Evolutionary conservation across 1,284 basidiomycete genomes (phyloP).

Genomic region (Cutaneotrichosporon sp.): DNA sequence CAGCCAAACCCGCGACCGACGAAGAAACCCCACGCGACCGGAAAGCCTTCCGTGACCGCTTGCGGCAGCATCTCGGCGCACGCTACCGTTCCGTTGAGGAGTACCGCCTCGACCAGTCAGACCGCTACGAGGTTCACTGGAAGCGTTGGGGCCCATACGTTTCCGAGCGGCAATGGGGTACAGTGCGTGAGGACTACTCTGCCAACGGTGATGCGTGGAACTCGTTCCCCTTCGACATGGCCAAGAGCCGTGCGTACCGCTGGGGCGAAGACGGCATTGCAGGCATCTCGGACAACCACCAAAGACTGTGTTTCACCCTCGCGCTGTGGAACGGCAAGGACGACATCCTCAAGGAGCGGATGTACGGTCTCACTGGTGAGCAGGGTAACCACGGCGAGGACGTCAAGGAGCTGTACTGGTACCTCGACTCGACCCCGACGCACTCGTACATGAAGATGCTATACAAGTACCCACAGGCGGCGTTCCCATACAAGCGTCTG

Average conservation of each 20-base stretch:
- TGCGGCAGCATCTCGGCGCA: conserved; percentile 37
- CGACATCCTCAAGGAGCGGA: conserved; percentile 89
- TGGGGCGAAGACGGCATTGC: conserved; percentile 99
- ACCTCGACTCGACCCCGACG: conserved; percentile 94
- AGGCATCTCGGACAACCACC: conserved; percentile 94
- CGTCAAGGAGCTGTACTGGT: conserved; percentile 97
- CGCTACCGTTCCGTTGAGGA: conserved; percentile 47
- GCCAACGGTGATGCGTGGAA: conserved; percentile 94
- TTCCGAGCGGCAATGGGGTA: conserved; percentile 96
- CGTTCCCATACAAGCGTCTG: conserved; percentile 89
- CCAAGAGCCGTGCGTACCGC: conserved; percentile 87
- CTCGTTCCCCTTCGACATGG: conserved; percentile 93
- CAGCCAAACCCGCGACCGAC: conserved; percentile 4
- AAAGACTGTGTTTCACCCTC: conserved; percentile 81
- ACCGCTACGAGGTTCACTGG: conserved; percentile 72
- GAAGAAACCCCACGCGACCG: conserved; percentile 37
- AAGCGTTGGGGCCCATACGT: conserved; percentile 98
- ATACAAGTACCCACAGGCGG: conserved; percentile 93
- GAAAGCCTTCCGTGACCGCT: conserved; percentile 41
- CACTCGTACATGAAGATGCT: conserved; percentile 99
- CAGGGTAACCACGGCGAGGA: conserved; percentile 98
- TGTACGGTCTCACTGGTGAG: conserved; percentile 90
- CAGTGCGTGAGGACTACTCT: conserved; percentile 96
- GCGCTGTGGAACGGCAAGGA: conserved; percentile 95
- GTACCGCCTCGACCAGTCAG: conserved; percentile 60